Evolutionary conservation across 768 basidiomycete species (phyloP).

Genomic region (Agaricus blazei): DNA sequence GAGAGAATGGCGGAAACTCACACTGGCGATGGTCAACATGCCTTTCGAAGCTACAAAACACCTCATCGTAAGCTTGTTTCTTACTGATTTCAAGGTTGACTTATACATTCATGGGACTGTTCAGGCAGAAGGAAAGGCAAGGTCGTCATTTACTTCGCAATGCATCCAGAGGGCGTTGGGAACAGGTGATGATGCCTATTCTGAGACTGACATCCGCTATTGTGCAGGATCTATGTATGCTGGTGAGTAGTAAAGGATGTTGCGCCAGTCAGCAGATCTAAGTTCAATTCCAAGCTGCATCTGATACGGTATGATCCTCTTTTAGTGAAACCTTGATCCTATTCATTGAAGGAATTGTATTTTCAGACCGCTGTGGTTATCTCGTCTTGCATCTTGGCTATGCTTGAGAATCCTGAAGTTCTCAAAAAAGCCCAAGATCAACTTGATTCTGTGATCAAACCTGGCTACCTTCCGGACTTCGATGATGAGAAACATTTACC

Average conservation of each 20-base stretch:
- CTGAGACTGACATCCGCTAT: conserved; percentile 17
- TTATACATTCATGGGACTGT: neutral
- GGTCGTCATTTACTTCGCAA: conserved; percentile 14
- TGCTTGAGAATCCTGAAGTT: conserved; percentile 14
- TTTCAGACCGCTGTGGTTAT: conserved; percentile 1
- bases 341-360: neutral
- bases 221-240: conserved; percentile 19
- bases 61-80: conserved; percentile 21
- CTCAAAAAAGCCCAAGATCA: conserved; percentile 27
- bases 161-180: conserved; percentile 11
- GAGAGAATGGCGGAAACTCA: conserved; percentile 28
- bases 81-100: neutral
- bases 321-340: neutral
- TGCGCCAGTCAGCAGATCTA: neutral
- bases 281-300: conserved; percentile 11
- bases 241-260: conserved; percentile 7
- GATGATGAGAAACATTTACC: conserved; percentile 22
- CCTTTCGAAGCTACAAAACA: conserved; percentile 29
- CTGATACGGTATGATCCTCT: conserved; percentile 13
- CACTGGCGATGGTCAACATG: conserved; percentile 26
- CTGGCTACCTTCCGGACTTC: conserved; percentile 26
- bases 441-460: conserved; percentile 26
- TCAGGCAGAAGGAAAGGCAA: conserved; percentile 13
- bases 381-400: conserved; percentile 3
- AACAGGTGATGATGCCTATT: conserved; percentile 5